phyloP scores from a whole-genome alignment of 2,329 filamentous ascomycete species.

The Bisporella sp. region DNA sequence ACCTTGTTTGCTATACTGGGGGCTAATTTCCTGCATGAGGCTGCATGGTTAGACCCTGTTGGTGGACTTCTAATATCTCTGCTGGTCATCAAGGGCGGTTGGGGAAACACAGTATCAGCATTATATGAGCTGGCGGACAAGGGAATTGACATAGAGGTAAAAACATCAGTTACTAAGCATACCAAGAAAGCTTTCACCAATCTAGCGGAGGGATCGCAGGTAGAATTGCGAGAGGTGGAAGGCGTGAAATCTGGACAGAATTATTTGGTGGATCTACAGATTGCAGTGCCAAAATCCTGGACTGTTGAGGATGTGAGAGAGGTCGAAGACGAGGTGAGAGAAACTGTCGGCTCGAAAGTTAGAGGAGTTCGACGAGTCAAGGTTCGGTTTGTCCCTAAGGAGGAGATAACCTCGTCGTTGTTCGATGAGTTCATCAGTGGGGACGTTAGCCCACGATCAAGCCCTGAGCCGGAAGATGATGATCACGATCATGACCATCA shows the following conservation, averaged over 20 bases:
- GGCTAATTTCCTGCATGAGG: slow-evolving; percentile 77
- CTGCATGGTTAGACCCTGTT: slow-evolving; percentile 89
- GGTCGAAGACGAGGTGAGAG: slow-evolving; percentile 68
- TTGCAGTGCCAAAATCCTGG: slow-evolving; percentile 72
- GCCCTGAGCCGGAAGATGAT: slow-evolving; percentile 53
- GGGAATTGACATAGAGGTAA: slow-evolving; percentile 79
- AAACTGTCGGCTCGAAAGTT: slow-evolving; percentile 67
- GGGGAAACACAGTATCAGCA: slow-evolving; percentile 74
- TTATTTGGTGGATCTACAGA: slow-evolving; percentile 84
- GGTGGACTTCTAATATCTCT: slow-evolving; percentile 87
- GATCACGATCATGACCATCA: slow-evolving; percentile 35
- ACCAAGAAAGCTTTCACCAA: slow-evolving; percentile 50
- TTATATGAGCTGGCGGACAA: slow-evolving; percentile 88
- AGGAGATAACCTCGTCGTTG: slow-evolving; percentile 47
- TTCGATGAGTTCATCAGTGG: slow-evolving; percentile 75
- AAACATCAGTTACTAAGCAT: slow-evolving; percentile 61
- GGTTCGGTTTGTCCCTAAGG: slow-evolving; percentile 72
- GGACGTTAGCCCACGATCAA: slow-evolving; percentile 49
- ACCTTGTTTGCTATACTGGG: slow-evolving; percentile 84
- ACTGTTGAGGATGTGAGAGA: slow-evolving; percentile 62
- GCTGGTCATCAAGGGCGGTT: slow-evolving; percentile 87
- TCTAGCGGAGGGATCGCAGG: slow-evolving; percentile 45
- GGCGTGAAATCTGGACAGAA: slow-evolving; percentile 96
- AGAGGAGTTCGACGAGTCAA: slow-evolving; percentile 78
- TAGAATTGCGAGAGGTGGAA: slow-evolving; percentile 71